Conservation (phyloP, 257 asterid genomes). For the Forsythia suspensa region DNA sequence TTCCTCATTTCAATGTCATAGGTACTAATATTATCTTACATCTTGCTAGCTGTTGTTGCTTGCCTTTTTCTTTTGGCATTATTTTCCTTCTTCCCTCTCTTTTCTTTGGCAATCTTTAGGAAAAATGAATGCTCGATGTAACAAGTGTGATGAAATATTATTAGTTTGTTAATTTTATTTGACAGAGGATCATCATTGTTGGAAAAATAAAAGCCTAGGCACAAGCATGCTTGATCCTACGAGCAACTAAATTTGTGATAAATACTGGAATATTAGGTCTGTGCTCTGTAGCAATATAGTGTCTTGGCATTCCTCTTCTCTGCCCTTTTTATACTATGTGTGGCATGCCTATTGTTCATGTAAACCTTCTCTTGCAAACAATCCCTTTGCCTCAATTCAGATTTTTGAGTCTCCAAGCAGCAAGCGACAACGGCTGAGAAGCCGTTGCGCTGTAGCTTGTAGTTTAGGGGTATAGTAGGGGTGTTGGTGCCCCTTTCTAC, state of each 20-base stretch:
- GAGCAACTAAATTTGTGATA: not conserved
- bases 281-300: not conserved
- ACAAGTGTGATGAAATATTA: not conserved
- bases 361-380: not conserved
- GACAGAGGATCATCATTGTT: not conserved
- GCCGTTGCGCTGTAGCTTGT: too few relatives aligned
- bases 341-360: not conserved
- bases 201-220: not conserved
- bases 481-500: too few relatives aligned
- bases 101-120: not conserved
- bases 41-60: not conserved
- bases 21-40: slow-evolving; percentile 9
- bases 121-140: not conserved
- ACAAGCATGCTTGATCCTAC: not conserved
- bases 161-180: not conserved
- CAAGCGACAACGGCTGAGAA: not conserved
- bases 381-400: not conserved
- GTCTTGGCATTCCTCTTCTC: not conserved
- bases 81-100: not conserved
- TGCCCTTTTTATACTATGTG: not conserved
- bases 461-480: too few relatives aligned
- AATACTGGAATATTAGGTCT: slow-evolving; percentile 3
- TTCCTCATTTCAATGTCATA: not conserved
- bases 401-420: not conserved
- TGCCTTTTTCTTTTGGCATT: not conserved